Base-by-base conservation (phyloP, 1,284 basidiomycete genomes). In the Ustilago cynodontis region DNA sequence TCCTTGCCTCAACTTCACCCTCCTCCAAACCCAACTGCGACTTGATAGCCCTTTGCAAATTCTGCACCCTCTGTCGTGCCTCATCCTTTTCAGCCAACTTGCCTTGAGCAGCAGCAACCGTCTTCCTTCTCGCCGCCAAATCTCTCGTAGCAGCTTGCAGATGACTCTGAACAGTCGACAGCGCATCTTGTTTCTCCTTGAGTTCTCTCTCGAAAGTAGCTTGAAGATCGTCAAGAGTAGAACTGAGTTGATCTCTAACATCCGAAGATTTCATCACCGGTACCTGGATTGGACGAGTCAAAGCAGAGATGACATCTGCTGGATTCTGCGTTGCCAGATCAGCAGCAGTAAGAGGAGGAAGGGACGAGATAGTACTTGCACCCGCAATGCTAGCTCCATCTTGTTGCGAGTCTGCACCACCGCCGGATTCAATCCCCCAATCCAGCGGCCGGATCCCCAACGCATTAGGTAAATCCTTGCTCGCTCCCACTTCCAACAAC, bases 401-500 rank as follows among this genome's bases (percentile, higher is more conserved):
- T 20, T 59, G 58, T 31, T 69, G 66, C 29, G 61, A 60, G 4
- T 69, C 71, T n/a, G n/a, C n/a, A 7, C 52, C 75, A n/a, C 47
- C 73, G 16, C 56, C 20, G 11, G 55, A 76, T 31, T 81, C 82
- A 61, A 85, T 79, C 47, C 84, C 93, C 94, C 89, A 99, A 86
- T 99, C 96, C 14, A 92, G 92, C 0, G 97, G 93, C 59, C 93
- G 90, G 78, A 99, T 88, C 3, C 96, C 96, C 29, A 99, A 88
- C 85, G 96, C 96, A 87, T 99, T 99, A n/a, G 93, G 90, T 66
- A 94, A 88, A 79, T 91, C 90, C 81, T 93, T 92, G 86, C 98
- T 95, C 2, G 96, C 97, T 9, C 95, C 95, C 8, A 95, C 94
- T 81, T 98, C 95, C 68, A 99, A 84, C 69, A 99, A 87, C 26